Percentiles rank a stretch among this genome's conserved stretches.
Conservation (phyloP, 768 basidiomycete genomes). For the Tubosaeta brunneosetosa region DNA sequence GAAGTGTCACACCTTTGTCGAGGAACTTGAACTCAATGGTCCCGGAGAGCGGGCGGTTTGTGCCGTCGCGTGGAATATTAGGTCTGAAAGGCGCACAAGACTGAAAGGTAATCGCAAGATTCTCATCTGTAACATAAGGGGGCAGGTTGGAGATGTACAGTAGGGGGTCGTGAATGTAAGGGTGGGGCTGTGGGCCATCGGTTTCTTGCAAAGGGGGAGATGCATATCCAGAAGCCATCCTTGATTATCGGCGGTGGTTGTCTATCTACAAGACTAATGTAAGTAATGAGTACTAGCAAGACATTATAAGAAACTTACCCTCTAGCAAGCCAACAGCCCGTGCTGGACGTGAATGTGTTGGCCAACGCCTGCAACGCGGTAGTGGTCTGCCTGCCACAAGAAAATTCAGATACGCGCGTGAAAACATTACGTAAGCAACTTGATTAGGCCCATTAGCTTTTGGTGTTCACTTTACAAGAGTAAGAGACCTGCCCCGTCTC, state of each 20-base stretch:
- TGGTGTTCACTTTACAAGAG: no score
- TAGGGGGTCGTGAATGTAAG: slow-evolving; percentile 79
- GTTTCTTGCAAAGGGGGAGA: slow-evolving; percentile 30
- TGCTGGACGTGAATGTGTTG: slow-evolving; percentile 29
- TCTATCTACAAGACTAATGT: slow-evolving; percentile 9
- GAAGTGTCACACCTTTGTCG: slow-evolving; percentile 60
- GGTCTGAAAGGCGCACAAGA: slow-evolving; percentile 80
- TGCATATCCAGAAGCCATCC: slow-evolving; percentile 35
- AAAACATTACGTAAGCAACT: slow-evolving; percentile 30
- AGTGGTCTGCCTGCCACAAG: slow-evolving; percentile 14
- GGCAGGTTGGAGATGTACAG: slow-evolving; percentile 80
- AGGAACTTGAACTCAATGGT: slow-evolving; percentile 82
- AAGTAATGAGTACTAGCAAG: neutral
- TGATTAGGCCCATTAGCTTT: no score
- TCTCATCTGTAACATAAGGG: slow-evolving; percentile 67
- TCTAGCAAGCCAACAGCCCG: slow-evolving; percentile 29
- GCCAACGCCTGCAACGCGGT: slow-evolving; percentile 20
- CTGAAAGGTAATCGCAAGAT: slow-evolving; percentile 68
- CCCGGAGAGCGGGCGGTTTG: slow-evolving; percentile 52
- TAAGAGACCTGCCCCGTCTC: neutral
- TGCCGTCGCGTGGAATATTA: slow-evolving; percentile 60
- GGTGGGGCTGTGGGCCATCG: slow-evolving; percentile 49
- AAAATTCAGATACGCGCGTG: slow-evolving; percentile 30
- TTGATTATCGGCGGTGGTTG: slow-evolving; percentile 27
- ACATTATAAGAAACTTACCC: slow-evolving; percentile 15